Conservation (phyloP, 202 grass and related monocot species). For the Panicum virgatum region DNA sequence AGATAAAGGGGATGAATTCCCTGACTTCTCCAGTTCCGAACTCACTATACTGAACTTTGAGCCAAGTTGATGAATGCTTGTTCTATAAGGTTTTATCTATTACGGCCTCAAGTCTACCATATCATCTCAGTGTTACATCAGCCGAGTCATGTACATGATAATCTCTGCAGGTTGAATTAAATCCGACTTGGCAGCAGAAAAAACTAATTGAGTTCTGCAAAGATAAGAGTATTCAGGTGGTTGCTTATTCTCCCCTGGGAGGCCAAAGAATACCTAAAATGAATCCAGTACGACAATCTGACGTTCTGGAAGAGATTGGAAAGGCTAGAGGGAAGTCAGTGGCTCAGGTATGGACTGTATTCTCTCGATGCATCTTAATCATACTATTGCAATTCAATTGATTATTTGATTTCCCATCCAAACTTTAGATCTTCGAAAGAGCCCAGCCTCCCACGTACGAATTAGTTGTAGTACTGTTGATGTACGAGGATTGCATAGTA, state of each 20-base stretch:
- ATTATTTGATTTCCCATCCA: background rate
- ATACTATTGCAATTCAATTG: background rate
- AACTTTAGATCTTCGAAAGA: background rate
- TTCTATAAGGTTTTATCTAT: background rate
- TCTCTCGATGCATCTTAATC: background rate
- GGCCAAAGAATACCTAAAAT: conserved; percentile 29
- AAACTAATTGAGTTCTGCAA: conserved; percentile 54
- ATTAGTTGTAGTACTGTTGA: background rate
- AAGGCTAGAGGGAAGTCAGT: conserved; percentile 49
- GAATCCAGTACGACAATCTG: conserved; percentile 48
- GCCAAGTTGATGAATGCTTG: conserved; percentile 25
- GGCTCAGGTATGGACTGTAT: conserved; percentile 48
- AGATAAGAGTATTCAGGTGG: conserved; percentile 46
- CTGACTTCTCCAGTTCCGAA: background rate
- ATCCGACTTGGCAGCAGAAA: conserved; percentile 67
- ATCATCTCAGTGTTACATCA: conserved; percentile 26
- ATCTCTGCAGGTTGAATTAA: conserved; percentile 56
- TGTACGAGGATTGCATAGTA: background rate
- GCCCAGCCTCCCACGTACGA: background rate
- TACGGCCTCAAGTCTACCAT: conserved; percentile 29
- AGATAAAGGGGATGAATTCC: background rate
- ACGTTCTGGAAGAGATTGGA: conserved; percentile 53
- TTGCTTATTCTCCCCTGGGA: conserved; percentile 58
- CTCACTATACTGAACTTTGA: conserved; percentile 17
- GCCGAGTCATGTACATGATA: background rate